Evolutionary conservation across 164 flowering plant species (phyloP).

Genomic region (Houttuynia cordata): DNA sequence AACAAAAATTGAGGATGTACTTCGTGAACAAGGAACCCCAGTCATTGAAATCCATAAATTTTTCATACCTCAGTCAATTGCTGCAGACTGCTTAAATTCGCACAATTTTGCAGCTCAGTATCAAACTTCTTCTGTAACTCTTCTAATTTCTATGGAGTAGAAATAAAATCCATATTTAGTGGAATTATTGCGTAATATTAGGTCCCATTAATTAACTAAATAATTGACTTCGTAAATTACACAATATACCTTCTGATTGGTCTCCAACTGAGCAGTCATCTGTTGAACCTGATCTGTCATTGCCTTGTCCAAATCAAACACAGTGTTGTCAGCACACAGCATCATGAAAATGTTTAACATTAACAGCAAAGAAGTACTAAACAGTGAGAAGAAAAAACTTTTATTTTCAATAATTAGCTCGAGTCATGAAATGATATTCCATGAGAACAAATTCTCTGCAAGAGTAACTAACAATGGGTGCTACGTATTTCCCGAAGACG

Average conservation of each 20-base stretch:
- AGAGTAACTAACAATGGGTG: constrained; percentile 33
- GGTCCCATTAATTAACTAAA: neutral
- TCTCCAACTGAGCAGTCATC: constrained; percentile 55
- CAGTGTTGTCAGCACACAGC: neutral
- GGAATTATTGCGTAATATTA: neutral
- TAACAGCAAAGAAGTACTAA: no score
- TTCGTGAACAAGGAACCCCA: neutral
- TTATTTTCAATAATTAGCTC: no score
- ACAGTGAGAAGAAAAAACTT: no score
- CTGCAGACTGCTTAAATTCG: constrained; percentile 50
- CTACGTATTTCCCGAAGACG: no score
- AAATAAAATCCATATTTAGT: neutral
- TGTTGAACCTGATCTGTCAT: constrained; percentile 96
- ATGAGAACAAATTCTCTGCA: no score
- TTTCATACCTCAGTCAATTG: constrained; percentile 55
- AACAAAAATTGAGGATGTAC: neutral
- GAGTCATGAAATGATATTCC: no score
- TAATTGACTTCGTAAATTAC: neutral
- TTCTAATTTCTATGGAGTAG: constrained; percentile 48
- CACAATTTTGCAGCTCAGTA: constrained; percentile 40
- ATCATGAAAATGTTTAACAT: neutral
- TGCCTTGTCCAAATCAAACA: constrained; percentile 30
- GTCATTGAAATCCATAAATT: no score
- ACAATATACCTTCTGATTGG: constrained; percentile 57
- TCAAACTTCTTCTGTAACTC: constrained; percentile 65